Percentiles rank a stretch among this genome's conserved stretches.
Evolutionary conservation across 1,284 basidiomycete species (phyloP).

Genomic region (Trichosporon ovoides): DNA sequence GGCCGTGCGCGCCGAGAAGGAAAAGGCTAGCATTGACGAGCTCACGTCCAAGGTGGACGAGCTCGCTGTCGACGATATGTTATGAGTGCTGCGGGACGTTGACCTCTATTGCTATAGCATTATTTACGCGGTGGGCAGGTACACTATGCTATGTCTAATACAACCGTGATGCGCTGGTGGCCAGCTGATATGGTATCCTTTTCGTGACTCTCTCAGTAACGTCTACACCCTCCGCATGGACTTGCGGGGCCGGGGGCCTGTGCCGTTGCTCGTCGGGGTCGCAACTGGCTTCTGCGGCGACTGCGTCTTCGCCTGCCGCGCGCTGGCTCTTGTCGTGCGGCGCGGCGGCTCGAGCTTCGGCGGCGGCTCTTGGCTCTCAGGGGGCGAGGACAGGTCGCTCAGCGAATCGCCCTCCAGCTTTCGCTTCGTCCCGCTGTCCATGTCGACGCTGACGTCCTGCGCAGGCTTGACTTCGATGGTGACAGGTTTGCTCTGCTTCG

Average conservation of each 20-base stretch:
- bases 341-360: neutral
- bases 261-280: neutral
- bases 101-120: neutral
- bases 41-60: slow-evolving; percentile 9
- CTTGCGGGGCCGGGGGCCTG: neutral
- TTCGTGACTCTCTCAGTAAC: neutral
- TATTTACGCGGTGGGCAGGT: slow-evolving; percentile 1
- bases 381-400: neutral
- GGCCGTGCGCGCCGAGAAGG: slow-evolving; percentile 24
- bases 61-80: slow-evolving; percentile 18
- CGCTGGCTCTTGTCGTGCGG: neutral
- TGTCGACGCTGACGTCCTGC: neutral
- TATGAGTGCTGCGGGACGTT: neutral
- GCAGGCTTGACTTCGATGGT: neutral
- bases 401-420: neutral
- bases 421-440: neutral
- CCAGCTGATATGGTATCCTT: neutral
- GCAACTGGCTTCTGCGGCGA: neutral
- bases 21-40: slow-evolving; percentile 7
- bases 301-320: neutral
- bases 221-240: neutral
- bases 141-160: slow-evolving; percentile 7
- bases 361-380: neutral
- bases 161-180: neutral
- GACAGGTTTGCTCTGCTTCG: neutral